Evolutionary conservation across 495 filamentous ascomycete species (phyloP).

Genomic region (Tuber aestivum): DNA sequence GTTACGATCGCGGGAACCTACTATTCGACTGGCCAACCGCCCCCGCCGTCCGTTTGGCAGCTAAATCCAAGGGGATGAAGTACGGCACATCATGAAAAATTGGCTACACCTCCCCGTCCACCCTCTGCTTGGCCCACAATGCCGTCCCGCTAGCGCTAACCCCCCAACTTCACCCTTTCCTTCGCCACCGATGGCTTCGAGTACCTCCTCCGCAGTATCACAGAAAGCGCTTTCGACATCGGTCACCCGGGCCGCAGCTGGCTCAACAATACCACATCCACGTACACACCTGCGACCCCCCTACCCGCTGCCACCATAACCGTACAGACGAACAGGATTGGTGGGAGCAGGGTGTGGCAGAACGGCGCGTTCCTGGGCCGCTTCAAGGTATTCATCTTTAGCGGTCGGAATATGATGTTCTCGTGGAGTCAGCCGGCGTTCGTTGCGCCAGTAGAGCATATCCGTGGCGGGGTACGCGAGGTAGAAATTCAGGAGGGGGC

Average conservation of each 20-base stretch:
- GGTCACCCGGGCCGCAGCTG: conserved; percentile 46
- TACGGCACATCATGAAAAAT: conserved; percentile 50
- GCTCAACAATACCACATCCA: conserved; percentile 43
- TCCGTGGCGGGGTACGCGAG: conserved; percentile 41
- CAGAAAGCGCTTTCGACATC: conserved; percentile 42
- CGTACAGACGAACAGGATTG: conserved; percentile 45
- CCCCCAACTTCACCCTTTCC: conserved; percentile 40
- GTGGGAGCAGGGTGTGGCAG: conserved; percentile 50
- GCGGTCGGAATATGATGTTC: conserved; percentile 49
- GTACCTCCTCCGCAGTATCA: conserved; percentile 50
- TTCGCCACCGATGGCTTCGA: conserved; percentile 50
- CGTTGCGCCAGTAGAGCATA: conserved; percentile 49
- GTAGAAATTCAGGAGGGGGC: conserved; percentile 29
- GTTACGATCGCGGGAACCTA: background rate
- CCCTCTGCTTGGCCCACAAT: conserved; percentile 45
- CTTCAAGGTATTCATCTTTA: conserved; percentile 55
- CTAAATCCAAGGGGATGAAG: conserved; percentile 52
- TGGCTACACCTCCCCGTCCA: conserved; percentile 45
- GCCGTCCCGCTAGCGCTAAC: conserved; percentile 41
- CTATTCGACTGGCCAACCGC: conserved; percentile 19
- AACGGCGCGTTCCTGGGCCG: conserved; percentile 47
- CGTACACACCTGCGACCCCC: conserved; percentile 36
- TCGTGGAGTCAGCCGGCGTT: conserved; percentile 58
- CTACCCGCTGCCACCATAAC: conserved; percentile 34
- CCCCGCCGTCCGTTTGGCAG: conserved; percentile 18